These are phyloP conservation scores for Aspergillus amoenus DNA, from an alignment of 2,329 filamentous ascomycete genomes.

Conservation along the genomic window DNA sequence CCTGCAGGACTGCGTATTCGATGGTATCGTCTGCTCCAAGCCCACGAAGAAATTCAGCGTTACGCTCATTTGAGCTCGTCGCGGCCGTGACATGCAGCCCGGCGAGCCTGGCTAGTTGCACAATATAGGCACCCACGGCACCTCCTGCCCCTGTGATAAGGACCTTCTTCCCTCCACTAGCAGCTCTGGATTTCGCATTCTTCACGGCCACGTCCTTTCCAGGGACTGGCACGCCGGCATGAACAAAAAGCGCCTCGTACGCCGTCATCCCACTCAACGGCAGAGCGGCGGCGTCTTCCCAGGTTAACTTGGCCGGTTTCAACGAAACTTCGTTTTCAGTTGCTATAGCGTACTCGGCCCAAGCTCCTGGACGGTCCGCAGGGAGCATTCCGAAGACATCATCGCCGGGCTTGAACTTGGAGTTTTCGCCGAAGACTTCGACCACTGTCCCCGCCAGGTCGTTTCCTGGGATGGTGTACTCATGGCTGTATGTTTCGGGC, in stretches of 20 bases:
- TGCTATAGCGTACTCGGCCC: slow-evolving; percentile 30
- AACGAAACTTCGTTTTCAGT: slow-evolving; percentile 21
- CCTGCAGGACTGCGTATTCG: slow-evolving; percentile 32
- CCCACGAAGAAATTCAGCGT: slow-evolving; percentile 31
- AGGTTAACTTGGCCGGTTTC: slow-evolving; percentile 23
- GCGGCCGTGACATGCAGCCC: slow-evolving; percentile 34
- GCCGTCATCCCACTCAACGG: slow-evolving; percentile 33
- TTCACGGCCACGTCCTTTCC: background rate
- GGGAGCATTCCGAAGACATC: slow-evolving; percentile 30
- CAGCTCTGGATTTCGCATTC: background rate
- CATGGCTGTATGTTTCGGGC: slow-evolving; percentile 28
- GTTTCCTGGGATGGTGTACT: slow-evolving; percentile 22
- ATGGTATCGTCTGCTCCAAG: slow-evolving; percentile 42
- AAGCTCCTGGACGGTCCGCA: slow-evolving; percentile 20
- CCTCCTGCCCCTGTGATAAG: slow-evolving; percentile 42
- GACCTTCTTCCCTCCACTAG: slow-evolving; percentile 12
- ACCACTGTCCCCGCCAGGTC: slow-evolving; percentile 23
- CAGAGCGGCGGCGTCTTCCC: slow-evolving; percentile 26
- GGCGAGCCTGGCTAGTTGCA: slow-evolving; percentile 39
- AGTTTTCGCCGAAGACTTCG: slow-evolving; percentile 4
- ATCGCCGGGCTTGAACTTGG: slow-evolving; percentile 25
- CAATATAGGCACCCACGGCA: slow-evolving; percentile 37
- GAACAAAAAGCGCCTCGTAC: slow-evolving; percentile 32
- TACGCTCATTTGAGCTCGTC: slow-evolving; percentile 34
- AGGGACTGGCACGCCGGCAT: slow-evolving; percentile 15